Evolutionary conservation across 164 flowering plant species (phyloP).

Genomic region (Chimonanthus praecox): DNA sequence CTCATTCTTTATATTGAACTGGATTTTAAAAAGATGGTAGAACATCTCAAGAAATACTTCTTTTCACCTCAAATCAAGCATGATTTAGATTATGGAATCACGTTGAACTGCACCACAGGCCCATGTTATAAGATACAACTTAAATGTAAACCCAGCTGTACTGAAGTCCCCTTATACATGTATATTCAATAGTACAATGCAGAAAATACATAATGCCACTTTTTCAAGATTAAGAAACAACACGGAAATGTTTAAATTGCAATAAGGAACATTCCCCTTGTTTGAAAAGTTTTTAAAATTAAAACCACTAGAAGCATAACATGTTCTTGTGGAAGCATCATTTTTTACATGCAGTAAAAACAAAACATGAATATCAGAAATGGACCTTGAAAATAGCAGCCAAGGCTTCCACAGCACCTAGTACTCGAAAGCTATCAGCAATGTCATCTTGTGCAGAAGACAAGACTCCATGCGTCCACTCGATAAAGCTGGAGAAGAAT

Average conservation of each 20-base stretch:
- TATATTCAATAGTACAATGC: no score
- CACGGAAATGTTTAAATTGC: not conserved
- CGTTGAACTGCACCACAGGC: no score
- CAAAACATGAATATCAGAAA: not conserved
- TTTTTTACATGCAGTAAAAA: not conserved
- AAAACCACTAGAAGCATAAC: not conserved
- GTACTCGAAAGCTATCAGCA: conserved; percentile 55
- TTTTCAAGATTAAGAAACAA: not conserved
- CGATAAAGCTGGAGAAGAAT: conserved; percentile 52
- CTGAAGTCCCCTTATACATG: no score
- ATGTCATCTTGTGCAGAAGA: conserved; percentile 48
- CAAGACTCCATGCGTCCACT: conserved; percentile 80
- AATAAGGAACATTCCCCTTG: not conserved
- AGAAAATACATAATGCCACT: no score
- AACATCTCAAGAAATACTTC: no score
- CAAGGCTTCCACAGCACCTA: conserved; percentile 82
- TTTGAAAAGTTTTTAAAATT: not conserved
- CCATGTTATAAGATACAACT: no score
- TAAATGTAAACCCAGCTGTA: no score
- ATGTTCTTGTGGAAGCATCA: not conserved
- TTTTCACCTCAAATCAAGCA: no score
- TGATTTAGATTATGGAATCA: no score
- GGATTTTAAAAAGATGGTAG: no score
- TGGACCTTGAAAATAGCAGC: conserved; percentile 88
- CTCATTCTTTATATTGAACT: no score